These are phyloP conservation scores for Hypericum perforatum DNA, from an alignment of 345 rosid genomes.

Conservation along the genomic window DNA sequence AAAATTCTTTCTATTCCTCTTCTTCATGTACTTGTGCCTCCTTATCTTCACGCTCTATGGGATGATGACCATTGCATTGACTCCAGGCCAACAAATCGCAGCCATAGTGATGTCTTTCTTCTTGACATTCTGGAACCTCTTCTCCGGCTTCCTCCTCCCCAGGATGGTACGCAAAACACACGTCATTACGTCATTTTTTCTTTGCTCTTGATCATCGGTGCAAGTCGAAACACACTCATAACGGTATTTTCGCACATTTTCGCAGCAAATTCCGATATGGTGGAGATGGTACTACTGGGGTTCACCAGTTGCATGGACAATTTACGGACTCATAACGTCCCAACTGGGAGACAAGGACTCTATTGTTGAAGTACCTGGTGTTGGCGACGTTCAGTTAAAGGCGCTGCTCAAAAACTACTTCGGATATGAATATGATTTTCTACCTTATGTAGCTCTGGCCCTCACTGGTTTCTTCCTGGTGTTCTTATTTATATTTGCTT, in stretches of 20 bases:
- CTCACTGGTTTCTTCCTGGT: constrained; percentile 44
- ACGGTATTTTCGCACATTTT: neutral
- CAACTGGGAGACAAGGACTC: constrained; percentile 50
- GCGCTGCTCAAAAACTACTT: constrained; percentile 32
- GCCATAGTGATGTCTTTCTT: constrained; percentile 72
- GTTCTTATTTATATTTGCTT: constrained; percentile 40
- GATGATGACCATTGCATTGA: constrained; percentile 71
- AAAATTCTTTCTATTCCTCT: constrained; percentile 54
- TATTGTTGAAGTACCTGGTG: constrained; percentile 34
- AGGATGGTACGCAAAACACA: constrained; percentile 37
- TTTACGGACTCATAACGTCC: constrained; percentile 64
- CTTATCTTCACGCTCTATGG: constrained; percentile 65
- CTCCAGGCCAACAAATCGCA: constrained; percentile 62
- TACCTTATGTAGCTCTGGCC: constrained; percentile 47
- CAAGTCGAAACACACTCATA: neutral
- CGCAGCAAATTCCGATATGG: constrained; percentile 74
- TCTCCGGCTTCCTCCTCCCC: constrained; percentile 67
- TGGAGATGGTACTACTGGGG: constrained; percentile 94
- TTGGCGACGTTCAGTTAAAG: constrained; percentile 18
- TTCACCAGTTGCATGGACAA: constrained; percentile 68
- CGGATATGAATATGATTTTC: constrained; percentile 50
- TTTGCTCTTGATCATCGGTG: neutral
- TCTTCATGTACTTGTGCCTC: constrained; percentile 49
- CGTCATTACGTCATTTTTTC: neutral
- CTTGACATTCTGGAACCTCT: constrained; percentile 78